Evolutionary conservation across 805 yeast species (phyloP).

Genomic region (Candida odintsovae): DNA sequence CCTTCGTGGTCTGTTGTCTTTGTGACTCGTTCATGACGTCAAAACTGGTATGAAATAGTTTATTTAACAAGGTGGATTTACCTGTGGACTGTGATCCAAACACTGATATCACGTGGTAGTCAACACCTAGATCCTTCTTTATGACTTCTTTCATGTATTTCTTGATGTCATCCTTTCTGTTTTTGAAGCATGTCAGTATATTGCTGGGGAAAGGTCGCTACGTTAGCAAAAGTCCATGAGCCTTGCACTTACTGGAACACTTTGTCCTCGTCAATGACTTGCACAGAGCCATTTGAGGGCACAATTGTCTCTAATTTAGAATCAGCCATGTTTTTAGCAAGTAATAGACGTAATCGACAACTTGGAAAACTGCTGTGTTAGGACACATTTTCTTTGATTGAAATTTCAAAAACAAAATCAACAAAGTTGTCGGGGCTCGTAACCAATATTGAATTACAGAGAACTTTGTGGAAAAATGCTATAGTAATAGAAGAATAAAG

Average conservation of each 20-base stretch:
- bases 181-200: conserved; percentile 2
- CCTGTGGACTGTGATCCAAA: conserved; percentile 98
- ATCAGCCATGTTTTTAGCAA: neutral
- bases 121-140: conserved; percentile 46
- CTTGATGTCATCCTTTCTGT: conserved; percentile 7
- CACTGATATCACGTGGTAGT: conserved; percentile 88
- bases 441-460: neutral
- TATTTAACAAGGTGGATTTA: conserved; percentile 85
- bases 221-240: no score
- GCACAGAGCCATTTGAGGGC: conserved; percentile 32
- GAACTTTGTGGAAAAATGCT: no score
- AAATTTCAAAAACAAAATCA: no score
- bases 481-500: no score
- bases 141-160: conserved; percentile 30
- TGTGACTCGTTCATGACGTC: conserved; percentile 88
- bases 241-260: conserved; percentile 29
- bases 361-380: no score
- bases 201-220: neutral
- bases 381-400: no score
- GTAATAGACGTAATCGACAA: neutral
- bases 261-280: conserved; percentile 49
- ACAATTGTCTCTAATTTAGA: neutral
- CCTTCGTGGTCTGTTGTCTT: conserved; percentile 89
- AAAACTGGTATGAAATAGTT: conserved; percentile 77
- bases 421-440: no score